Percentiles rank a stretch among this genome's conserved stretches.
Evolutionary conservation across 768 basidiomycete genomes (phyloP).

Genomic region (Russula dissimulans): DNA sequence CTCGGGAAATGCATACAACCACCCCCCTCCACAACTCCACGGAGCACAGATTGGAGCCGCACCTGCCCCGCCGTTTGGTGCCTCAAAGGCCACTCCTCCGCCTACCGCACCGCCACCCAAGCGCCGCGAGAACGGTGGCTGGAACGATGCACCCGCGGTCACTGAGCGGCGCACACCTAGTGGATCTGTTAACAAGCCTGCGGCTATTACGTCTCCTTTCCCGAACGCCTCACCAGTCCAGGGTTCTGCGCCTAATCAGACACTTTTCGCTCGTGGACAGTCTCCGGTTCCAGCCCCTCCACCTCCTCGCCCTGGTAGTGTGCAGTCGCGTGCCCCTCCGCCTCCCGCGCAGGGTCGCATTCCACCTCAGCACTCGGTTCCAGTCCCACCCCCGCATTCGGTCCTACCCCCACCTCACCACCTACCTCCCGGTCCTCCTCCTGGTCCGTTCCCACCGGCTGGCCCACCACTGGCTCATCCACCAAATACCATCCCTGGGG

Average conservation of each 20-base stretch:
- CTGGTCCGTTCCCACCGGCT: slow-evolving; percentile 7
- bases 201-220: slow-evolving; percentile 83
- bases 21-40: slow-evolving; percentile 30
- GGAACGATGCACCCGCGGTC: slow-evolving; percentile 81
- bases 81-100: slow-evolving; percentile 35
- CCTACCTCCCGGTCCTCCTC: background rate
- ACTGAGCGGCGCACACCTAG: slow-evolving; percentile 44
- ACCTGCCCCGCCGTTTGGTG: slow-evolving; percentile 35
- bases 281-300: slow-evolving; percentile 40
- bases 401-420: background rate
- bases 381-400: slow-evolving; percentile 3
- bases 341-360: slow-evolving; percentile 10
- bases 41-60: slow-evolving; percentile 29
- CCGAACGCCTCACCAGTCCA: slow-evolving; percentile 46
- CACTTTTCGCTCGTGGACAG: slow-evolving; percentile 26
- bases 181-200: slow-evolving; percentile 42
- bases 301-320: slow-evolving; percentile 51
- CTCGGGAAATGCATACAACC: slow-evolving; percentile 7
- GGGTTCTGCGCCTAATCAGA: slow-evolving; percentile 19
- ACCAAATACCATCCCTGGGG: slow-evolving; percentile 8
- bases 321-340: slow-evolving; percentile 27
- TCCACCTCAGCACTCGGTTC: background rate
- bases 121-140: slow-evolving; percentile 63
- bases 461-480: background rate
- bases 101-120: slow-evolving; percentile 43